phyloP scores from a whole-genome alignment of 352 stramenopile genomes.

The Globisporangium camurandrum region DNA sequence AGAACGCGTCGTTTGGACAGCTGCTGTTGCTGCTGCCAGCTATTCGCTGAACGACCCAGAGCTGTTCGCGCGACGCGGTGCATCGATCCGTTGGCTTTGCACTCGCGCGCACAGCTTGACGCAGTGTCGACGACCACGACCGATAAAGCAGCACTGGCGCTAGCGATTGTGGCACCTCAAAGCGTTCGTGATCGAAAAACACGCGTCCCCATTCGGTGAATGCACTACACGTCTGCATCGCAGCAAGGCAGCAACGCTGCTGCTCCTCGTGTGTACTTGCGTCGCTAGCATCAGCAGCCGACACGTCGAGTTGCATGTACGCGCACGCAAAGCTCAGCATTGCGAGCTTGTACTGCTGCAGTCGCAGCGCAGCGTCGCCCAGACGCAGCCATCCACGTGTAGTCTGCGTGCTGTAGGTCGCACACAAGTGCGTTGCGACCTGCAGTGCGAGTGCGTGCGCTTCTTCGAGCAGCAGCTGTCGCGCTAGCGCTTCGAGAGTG shows the following conservation, averaged over 20 bases:
- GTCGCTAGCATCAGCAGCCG: neutral
- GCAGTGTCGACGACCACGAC: slow-evolving; percentile 29
- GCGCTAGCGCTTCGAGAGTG: slow-evolving; percentile 21
- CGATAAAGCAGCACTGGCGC: slow-evolving; percentile 9
- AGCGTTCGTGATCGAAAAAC: slow-evolving; percentile 19
- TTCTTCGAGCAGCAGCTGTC: slow-evolving; percentile 23
- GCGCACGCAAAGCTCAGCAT: slow-evolving; percentile 31
- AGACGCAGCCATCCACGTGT: slow-evolving; percentile 25
- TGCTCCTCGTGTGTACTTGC: slow-evolving; percentile 2
- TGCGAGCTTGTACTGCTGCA: slow-evolving; percentile 19
- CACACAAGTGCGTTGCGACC: slow-evolving; percentile 23
- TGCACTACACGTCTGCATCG: slow-evolving; percentile 14
- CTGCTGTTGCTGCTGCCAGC: neutral
- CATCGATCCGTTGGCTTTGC: neutral
- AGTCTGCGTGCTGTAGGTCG: slow-evolving; percentile 3
- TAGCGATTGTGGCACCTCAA: slow-evolving; percentile 21
- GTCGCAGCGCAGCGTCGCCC: slow-evolving; percentile 19
- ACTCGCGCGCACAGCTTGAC: neutral
- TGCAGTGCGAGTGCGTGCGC: slow-evolving; percentile 15
- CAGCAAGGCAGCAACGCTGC: slow-evolving; percentile 16
- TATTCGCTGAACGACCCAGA: slow-evolving; percentile 3
- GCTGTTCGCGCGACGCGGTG: slow-evolving; percentile 2
- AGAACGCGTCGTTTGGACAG: slow-evolving; percentile 2
- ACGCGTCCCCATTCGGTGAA: slow-evolving; percentile 26
- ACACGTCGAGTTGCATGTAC: slow-evolving; percentile 2